Base-by-base conservation (phyloP, 352 stramenopile species). In the Phytophthora crassamura region DNA sequence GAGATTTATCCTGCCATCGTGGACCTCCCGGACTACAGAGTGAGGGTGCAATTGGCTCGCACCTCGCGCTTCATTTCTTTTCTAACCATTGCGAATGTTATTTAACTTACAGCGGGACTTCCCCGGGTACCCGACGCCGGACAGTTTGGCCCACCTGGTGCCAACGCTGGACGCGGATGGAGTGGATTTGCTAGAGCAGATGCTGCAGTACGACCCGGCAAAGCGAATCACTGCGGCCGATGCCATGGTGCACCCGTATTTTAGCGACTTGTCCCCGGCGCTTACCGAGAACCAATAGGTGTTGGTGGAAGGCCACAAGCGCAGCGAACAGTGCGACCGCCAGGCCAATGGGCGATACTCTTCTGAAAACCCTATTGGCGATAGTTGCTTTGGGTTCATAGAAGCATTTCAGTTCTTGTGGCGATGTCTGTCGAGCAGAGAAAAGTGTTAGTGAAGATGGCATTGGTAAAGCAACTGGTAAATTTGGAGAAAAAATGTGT, bases 201-300 rank as follows among this genome's bases (percentile, higher is more conserved):
- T 95, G 87, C 71, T 97, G 28, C 87, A 93, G 66, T 97, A 94
- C 69, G 87, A 95, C 67, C 89, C 89, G 8, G 73, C 84, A 42
- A 96, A 96, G 83, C 86, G 89, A 38, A 93, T 99, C 67, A 98
- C 97, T 16, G 96, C 96, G 4, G 84, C 94, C 35, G 93, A 98
- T 47, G 97, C 97, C 30, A 90, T 99, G 80, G 88, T 97, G 45
- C 98, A 99, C 89, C 82, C 93, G 49, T 99, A 98, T 84, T 99
- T 99, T 78, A 88, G 90, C 67, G 95, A 98, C 68, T 69, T 97
- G 43, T 89, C 86, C n/a, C 84, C 82, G 4, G 69, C 78, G 30
- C 73, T 93, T 30, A 89, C 69, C 52, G 86, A 94, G 22, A 77
- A 84, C 43, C 67, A 88, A 52, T 85, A 69, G 22, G 38, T 20